These are phyloP conservation scores for Kodamaea sp. DNA, from an alignment of 1,139 yeast genomes.

Conservation along the genomic window DNA sequence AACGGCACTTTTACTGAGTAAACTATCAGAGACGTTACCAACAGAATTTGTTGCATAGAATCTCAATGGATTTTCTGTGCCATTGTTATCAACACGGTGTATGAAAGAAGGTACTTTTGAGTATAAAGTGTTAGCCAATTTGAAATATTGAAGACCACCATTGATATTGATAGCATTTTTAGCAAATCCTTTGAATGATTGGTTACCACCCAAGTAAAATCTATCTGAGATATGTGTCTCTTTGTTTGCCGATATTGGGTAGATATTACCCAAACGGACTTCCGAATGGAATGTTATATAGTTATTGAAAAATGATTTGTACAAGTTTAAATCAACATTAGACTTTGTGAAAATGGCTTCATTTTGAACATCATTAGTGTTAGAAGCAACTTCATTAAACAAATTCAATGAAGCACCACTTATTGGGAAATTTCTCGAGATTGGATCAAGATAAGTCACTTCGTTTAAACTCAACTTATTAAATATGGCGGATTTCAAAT, in stretches of 20 bases:
- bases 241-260: conserved; percentile 11
- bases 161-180: conserved; percentile 33
- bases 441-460: conserved; percentile 21
- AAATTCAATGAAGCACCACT: conserved; percentile 24
- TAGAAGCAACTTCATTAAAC: conserved; percentile 31
- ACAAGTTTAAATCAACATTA: conserved; percentile 26
- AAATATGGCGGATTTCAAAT: conserved; percentile 34
- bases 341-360: conserved; percentile 28
- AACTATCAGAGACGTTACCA: conserved; percentile 33
- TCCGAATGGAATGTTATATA: conserved; percentile 35
- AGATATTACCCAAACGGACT: conserved; percentile 36
- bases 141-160: conserved; percentile 44
- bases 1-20: conserved; percentile 25
- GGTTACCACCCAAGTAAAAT: conserved; percentile 47
- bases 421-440: conserved; percentile 31
- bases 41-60: conserved; percentile 35
- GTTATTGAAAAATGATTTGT: conserved; percentile 37
- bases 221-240: conserved; percentile 45
- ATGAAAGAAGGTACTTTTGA: conserved; percentile 36
- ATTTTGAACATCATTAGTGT: conserved; percentile 23
- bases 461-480: conserved; percentile 24
- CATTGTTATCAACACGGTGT: conserved; percentile 17
- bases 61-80: conserved; percentile 38
- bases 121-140: conserved; percentile 31
- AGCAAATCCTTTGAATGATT: conserved; percentile 38